Base-by-base conservation (phyloP, 768 basidiomycete species). In the Panaeolus cyanescens region DNA sequence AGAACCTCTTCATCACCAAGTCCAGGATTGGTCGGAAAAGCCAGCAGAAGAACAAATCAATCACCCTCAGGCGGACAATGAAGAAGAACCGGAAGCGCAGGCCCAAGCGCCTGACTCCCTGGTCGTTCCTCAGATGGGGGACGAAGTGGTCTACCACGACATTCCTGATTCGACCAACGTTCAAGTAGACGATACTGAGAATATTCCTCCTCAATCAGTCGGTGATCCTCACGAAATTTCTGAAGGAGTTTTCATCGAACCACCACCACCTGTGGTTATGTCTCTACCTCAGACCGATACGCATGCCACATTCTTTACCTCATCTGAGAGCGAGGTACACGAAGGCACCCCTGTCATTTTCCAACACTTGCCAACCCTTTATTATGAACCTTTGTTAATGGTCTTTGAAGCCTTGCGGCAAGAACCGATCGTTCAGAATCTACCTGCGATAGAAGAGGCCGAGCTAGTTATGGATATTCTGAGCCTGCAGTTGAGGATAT, bases 331-430 rank as follows among this genome's bases (percentile, higher is more conserved):
- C 4, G 45, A 50, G 30, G 45, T 50, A 5, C 45, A 50, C 2
- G 45, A 50, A 50, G 45, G 45, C 15, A 79, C 80, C 53, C 81
- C 83, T 65, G 36, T 70, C 62, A 33, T 72, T 64, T 60, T 70
- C 73, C 40, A 62, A 65, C 77, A 85, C 60, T 80, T 76, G 17
- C 90, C 91, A 2, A 89, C 85, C 4, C 77, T 93, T 6, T 93
- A 91, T 71, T 93, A 92, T 66, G 91, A 92, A 70, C 86, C 91
- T 30, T 69, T 93, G 50, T 83, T 82, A 40, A 79, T 74, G 59
- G 83, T 92, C 19, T 92, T 93, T 67, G 88, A 88, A 59, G 88
- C 87, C 59, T 74, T 93, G 40, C 88, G 90, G 31, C 80, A 83
- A 67, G 89, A 92, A 59, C 81, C 84, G 54, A 70, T 76, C 58